Evolutionary conservation across 2,329 filamentous ascomycete species (phyloP), one percentile per base, ranked within the genome.

Genomic region (Aspergillus neoniger): DNA sequence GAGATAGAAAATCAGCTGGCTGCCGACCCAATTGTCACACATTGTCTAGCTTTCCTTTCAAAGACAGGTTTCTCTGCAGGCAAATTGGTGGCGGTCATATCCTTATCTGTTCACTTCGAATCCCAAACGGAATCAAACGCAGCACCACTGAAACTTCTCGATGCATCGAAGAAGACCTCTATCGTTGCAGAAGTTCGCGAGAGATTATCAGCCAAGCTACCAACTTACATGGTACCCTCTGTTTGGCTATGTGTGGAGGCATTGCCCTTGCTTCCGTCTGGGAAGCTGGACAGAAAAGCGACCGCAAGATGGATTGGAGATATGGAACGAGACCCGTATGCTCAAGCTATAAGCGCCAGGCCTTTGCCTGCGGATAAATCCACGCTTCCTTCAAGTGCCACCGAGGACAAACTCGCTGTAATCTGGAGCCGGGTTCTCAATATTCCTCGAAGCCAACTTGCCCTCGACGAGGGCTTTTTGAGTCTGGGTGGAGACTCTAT

Each of bases 401-500:
- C 64, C 1, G 75, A 78, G 59, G 70, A 70, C 21, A 63, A 65
- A 28, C 36, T 79, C 12, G 65, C 69, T 32, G 67, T 68, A 3
- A 71, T 77, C 14, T 79, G 74, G 70, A 75, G 75, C 38, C 73
- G 75, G 17, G 72, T 78, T 5, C 71, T 79, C n/a, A 77, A 77
- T 19, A 69, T 78, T 17, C 73, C 76, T 0, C 58, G 65, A 10
- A 63, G 58, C 14, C 70, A 71, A 12, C 71, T 79, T n/a, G 69
- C 70, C 28, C 25, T 75, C 38, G 63, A 73, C 17, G 69, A 76
- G 50, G 74, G 74, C 44, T 83, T 82, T 62, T 64, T 82, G 4
- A 77, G 73, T 10, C 64, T 82, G 2, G 80, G 80, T 36, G 81
- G 81, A 55, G 81, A 83, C 58, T 82, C 80, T 0, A 82, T 82